Evolutionary conservation across 768 basidiomycete species (phyloP).

Genomic region (Goffeauzyma gilvescens): DNA sequence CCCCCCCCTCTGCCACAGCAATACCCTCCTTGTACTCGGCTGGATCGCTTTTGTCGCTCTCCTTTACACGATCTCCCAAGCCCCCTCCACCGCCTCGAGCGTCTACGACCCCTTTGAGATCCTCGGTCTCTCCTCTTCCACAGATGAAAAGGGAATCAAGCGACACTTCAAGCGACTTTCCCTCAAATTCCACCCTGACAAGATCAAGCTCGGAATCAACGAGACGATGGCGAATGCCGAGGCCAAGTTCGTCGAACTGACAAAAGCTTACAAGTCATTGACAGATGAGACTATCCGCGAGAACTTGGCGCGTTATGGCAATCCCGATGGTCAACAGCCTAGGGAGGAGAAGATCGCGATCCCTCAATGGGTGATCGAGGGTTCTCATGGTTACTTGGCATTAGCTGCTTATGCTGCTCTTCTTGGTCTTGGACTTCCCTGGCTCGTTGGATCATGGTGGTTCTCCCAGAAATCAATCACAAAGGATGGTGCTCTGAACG

Average conservation of each 20-base stretch:
- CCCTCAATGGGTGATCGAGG: slow-evolving; percentile 80
- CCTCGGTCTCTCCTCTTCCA: slow-evolving; percentile 48
- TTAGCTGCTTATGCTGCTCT: slow-evolving; percentile 67
- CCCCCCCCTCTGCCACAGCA: too few relatives aligned
- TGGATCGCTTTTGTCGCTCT: slow-evolving; percentile 57
- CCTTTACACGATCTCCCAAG: slow-evolving; percentile 44
- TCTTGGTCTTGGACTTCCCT: slow-evolving; percentile 73
- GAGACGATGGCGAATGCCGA: slow-evolving; percentile 72
- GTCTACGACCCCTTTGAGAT: slow-evolving; percentile 91
- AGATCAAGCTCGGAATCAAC: slow-evolving; percentile 64
- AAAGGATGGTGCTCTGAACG: slow-evolving; percentile 70
- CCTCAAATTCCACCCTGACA: slow-evolving; percentile 83
- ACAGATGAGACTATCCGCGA: slow-evolving; percentile 82
- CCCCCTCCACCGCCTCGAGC: slow-evolving; percentile 43
- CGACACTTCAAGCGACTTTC: slow-evolving; percentile 85
- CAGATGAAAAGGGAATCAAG: slow-evolving; percentile 78
- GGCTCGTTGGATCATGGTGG: slow-evolving; percentile 90
- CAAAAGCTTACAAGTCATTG: slow-evolving; percentile 94
- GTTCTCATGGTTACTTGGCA: slow-evolving; percentile 78
- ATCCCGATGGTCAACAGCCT: slow-evolving; percentile 93
- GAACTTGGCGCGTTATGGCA: slow-evolving; percentile 72
- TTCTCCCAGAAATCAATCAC: slow-evolving; percentile 75
- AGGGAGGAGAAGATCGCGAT: slow-evolving; percentile 86
- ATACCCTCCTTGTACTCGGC: slow-evolving; percentile 44
- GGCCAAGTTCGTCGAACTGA: slow-evolving; percentile 70